Evolutionary conservation across 805 yeast genomes (phyloP), one percentile per base, ranked within the genome.

Genomic region (Yarrowia phangngaensis): DNA sequence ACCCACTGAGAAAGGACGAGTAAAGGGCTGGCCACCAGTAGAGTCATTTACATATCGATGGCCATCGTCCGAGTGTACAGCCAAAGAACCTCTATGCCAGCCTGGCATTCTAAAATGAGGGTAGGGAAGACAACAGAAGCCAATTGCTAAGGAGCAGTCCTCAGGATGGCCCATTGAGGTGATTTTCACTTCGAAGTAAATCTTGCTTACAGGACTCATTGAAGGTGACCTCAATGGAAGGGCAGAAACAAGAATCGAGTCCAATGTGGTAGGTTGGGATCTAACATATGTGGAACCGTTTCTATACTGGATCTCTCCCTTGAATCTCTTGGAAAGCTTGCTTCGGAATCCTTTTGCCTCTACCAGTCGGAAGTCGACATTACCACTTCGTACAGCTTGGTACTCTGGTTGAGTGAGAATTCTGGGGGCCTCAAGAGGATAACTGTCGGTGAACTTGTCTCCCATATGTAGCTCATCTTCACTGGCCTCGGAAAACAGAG

Each of bases 21-120:
- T 48, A 20, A 57, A 54, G 20, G 53, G 53, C 41, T 53, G 52
- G 3, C 63, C 63, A 8, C 53, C 33, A n/a, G 52, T 49, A 14
- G 54, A 38, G 28, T 58, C 61, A 24, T 54, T 54, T 11, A 59
- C 54, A 31, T 59, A 59, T 8, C 60, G 46, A 13, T 56, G 43
- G 8, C 63, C 62, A 16, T 59, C 63, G 29, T 59, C 63, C 4
- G 59, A 55, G 27, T 59, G 62, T 14, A 59, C 58, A 2, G 62
- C 62, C 20, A 59, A 33, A 13, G 61, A 56, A 7, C 58, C 61
- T 16, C 63, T 50, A 23, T 59, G 61, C 61, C 63, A 59, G 8
- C 63, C 63, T 2, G 63, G 62, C 20, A 59, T 52, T 23, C 63
- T 23, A 38, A 56, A 56, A 13, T 52, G 58, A 9, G 63, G 63